Evolutionary conservation across 306 rosid genomes (phyloP).

Genomic region (Cicer chorassanicum): DNA sequence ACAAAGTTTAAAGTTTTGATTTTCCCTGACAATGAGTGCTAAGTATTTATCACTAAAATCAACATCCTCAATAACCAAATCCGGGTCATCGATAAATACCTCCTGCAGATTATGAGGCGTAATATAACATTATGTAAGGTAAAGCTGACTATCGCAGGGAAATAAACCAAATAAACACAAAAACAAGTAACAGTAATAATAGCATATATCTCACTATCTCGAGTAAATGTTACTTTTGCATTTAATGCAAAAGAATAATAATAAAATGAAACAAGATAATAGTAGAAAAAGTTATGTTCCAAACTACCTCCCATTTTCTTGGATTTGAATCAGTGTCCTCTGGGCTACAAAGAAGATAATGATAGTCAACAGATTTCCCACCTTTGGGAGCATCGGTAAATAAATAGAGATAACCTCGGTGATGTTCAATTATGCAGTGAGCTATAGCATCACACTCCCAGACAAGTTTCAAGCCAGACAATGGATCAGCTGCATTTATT

Average conservation of each 20-base stretch:
- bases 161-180: conserved; percentile 14
- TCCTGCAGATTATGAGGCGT: conserved; percentile 58
- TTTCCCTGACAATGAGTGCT: conserved; percentile 72
- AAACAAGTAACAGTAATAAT: conserved; percentile 7
- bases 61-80: conserved; percentile 70
- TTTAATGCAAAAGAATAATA: conserved; percentile 10
- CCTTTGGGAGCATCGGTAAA: conserved; percentile 85
- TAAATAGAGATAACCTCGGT: conserved; percentile 73
- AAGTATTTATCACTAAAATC: conserved; percentile 79
- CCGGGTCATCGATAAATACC: conserved; percentile 57
- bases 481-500: conserved; percentile 91
- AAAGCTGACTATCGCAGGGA: conserved; percentile 29
- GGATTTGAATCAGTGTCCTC: conserved; percentile 57
- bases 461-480: conserved; percentile 74
- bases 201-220: conserved; percentile 27
- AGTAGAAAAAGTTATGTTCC: not conserved
- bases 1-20: conserved; percentile 67
- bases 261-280: conserved; percentile 2
- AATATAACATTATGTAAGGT: conserved; percentile 24
- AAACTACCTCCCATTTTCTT: conserved; percentile 88
- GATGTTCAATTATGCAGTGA: conserved; percentile 89
- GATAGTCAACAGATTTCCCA: conserved; percentile 65
- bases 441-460: conserved; percentile 84
- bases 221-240: not conserved
- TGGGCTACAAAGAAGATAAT: conserved; percentile 77